Conservation (phyloP, 352 stramenopile species). For the Phytophthora tentaculata region DNA sequence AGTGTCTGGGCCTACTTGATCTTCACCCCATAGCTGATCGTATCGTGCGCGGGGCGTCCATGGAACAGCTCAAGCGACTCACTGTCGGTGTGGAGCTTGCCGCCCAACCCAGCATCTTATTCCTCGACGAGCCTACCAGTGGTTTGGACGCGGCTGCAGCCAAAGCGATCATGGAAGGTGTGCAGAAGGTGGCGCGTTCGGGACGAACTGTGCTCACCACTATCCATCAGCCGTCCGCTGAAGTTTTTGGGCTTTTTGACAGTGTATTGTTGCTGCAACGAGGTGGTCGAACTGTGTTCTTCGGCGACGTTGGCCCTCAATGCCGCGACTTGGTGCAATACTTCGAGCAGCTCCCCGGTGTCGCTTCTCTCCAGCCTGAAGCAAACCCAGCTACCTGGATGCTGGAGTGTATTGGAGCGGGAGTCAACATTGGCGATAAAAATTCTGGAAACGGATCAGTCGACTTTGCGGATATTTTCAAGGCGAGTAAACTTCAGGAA, state of each 20-base stretch:
- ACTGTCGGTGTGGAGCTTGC: constrained; percentile 57
- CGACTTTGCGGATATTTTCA: constrained; percentile 51
- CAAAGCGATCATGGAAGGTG: constrained; percentile 69
- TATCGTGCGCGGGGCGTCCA: constrained; percentile 46
- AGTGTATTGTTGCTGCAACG: constrained; percentile 77
- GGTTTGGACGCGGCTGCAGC: constrained; percentile 73
- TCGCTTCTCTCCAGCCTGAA: constrained; percentile 37
- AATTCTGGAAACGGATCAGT: constrained; percentile 5
- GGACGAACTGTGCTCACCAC: constrained; percentile 79
- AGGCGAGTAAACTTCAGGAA: constrained; percentile 39
- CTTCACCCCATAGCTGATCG: constrained; percentile 61
- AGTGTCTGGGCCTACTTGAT: constrained; percentile 88
- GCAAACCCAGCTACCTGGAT: constrained; percentile 87
- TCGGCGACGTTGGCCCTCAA: constrained; percentile 51
- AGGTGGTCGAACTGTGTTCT: constrained; percentile 60
- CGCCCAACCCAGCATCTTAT: constrained; percentile 54
- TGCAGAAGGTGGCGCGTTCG: constrained; percentile 66
- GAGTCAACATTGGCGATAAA: constrained; percentile 28
- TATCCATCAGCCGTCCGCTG: constrained; percentile 46
- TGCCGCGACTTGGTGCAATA: constrained; percentile 51
- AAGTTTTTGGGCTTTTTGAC: constrained; percentile 87
- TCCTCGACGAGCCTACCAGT: constrained; percentile 65
- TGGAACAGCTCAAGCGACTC: constrained; percentile 61
- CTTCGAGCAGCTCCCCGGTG: constrained; percentile 50
- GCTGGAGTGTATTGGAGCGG: constrained; percentile 68